Evolutionary conservation across 2,329 filamentous ascomycete genomes (phyloP).

Genomic region (Calonectria naviculata): DNA sequence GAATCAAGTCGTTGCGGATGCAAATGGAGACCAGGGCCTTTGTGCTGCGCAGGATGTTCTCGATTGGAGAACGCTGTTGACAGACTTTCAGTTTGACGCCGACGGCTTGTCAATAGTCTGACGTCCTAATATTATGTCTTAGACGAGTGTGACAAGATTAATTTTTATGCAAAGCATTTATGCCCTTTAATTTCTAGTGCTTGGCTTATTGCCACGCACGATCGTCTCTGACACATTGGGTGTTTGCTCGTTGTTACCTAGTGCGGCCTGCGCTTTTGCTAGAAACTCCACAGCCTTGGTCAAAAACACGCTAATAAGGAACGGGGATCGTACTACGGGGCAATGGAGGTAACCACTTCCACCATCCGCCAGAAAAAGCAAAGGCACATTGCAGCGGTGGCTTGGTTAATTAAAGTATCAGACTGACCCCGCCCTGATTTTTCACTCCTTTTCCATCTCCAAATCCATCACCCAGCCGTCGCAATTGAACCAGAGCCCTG

Average conservation of each 20-base stretch:
- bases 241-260: too few relatives aligned
- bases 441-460: background rate
- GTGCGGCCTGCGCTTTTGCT: too few relatives aligned
- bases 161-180: background rate
- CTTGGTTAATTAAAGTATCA: slow-evolving; percentile 3
- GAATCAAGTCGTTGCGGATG: background rate
- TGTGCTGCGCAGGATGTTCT: slow-evolving; percentile 29
- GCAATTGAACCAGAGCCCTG: background rate
- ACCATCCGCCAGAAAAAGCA: background rate
- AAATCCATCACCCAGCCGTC: background rate
- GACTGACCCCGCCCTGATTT: background rate
- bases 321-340: background rate
- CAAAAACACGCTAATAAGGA: background rate
- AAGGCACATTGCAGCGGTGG: background rate
- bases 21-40: background rate
- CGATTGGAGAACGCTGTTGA: slow-evolving; percentile 43
- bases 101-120: slow-evolving; percentile 32
- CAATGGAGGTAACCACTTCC: background rate
- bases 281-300: background rate
- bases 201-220: too few relatives aligned
- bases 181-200: too few relatives aligned
- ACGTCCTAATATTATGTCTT: background rate
- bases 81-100: slow-evolving; percentile 42
- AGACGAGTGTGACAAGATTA: too few relatives aligned
- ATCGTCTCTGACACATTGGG: too few relatives aligned